Conservation (phyloP, 495 filamentous ascomycete species). For the Trypethelium eluteriae region DNA sequence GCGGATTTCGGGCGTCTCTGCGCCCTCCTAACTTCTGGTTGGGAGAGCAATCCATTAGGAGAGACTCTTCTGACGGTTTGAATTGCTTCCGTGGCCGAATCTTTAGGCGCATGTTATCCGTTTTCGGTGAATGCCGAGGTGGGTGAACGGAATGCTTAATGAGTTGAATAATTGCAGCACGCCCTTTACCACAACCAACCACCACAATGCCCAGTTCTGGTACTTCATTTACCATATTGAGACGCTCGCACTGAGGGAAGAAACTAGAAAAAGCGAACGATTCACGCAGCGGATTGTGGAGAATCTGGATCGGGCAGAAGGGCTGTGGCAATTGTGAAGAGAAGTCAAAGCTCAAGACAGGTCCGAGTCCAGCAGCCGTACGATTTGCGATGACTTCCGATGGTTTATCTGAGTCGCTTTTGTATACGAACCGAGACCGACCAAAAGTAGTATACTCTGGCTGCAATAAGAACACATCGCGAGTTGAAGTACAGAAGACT, state of each 20-base stretch:
- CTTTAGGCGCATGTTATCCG: no score
- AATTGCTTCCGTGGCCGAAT: slow-evolving; percentile 16
- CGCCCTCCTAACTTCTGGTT: no score
- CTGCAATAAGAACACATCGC: not conserved
- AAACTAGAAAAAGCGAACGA: slow-evolving; percentile 28
- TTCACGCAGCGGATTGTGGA: not conserved
- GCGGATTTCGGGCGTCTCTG: not conserved
- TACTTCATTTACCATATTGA: slow-evolving; percentile 69
- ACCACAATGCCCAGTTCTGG: slow-evolving; percentile 72
- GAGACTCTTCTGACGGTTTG: not conserved
- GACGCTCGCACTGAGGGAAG: slow-evolving; percentile 49
- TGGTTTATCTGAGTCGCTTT: not conserved
- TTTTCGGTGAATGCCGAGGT: no score
- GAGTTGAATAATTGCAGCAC: slow-evolving; percentile 64
- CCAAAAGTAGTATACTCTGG: not conserved
- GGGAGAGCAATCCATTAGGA: no score
- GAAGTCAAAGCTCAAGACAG: not conserved
- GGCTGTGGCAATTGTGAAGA: not conserved
- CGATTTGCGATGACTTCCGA: not conserved
- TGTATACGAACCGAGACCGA: not conserved
- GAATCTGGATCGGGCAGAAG: slow-evolving; percentile 3
- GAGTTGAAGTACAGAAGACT: not conserved
- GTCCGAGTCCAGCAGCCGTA: not conserved
- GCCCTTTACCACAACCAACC: slow-evolving; percentile 63
- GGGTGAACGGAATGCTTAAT: slow-evolving; percentile 34